Conservation (phyloP, 2,329 filamentous ascomycete genomes). For the Colletotrichum sp. region DNA sequence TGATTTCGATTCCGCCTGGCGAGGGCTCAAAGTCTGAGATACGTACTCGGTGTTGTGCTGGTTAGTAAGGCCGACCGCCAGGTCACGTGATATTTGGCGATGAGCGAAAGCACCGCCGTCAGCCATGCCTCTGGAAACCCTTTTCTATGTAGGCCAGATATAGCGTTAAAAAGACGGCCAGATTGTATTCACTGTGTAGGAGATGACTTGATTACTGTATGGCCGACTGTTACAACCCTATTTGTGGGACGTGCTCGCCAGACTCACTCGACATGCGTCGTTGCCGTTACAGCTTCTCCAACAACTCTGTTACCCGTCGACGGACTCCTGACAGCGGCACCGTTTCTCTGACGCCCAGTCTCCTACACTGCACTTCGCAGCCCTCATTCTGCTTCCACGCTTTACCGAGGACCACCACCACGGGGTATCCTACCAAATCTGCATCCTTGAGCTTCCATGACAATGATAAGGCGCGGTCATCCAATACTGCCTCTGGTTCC, state of each 20-base stretch:
- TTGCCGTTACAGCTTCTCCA: constrained; percentile 52
- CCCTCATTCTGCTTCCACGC: constrained; percentile 62
- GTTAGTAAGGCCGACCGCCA: neutral
- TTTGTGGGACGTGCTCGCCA: neutral
- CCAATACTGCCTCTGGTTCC: constrained; percentile 69
- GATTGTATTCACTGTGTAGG: neutral
- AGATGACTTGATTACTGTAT: neutral
- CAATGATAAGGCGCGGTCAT: constrained; percentile 73
- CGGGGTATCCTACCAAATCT: constrained; percentile 85
- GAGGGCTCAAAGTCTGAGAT: neutral
- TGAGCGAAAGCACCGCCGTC: neutral
- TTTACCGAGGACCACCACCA: constrained; percentile 80
- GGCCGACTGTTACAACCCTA: neutral
- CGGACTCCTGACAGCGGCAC: constrained; percentile 57
- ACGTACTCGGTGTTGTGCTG: neutral
- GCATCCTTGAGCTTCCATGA: constrained; percentile 91
- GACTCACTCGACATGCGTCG: neutral
- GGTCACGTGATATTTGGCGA: neutral
- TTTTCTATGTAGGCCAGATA: neutral
- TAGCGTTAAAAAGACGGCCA: neutral
- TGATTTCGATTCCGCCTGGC: neutral
- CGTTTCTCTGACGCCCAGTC: constrained; percentile 65
- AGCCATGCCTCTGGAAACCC: neutral
- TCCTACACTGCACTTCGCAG: constrained; percentile 83
- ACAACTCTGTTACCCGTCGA: constrained; percentile 46